phyloP scores from a whole-genome alignment of 257 asterid genomes.

The Nicotiana tomentosiformis region DNA sequence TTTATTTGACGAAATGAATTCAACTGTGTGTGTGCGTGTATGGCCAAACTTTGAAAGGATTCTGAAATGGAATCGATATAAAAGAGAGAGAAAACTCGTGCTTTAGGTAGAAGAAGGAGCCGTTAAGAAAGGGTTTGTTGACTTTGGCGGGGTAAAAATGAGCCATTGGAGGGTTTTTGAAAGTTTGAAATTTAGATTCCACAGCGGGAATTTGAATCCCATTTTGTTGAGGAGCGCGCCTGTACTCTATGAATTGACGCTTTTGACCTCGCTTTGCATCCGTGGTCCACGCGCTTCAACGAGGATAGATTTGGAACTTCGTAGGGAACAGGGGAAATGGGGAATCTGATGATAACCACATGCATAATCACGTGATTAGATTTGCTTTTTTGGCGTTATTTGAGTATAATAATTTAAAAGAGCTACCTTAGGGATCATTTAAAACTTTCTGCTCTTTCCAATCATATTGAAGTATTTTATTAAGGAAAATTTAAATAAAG shows the following conservation, averaged over 20 bases:
- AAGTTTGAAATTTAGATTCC: slow-evolving; percentile 56
- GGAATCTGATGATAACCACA: neutral
- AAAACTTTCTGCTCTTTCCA: neutral
- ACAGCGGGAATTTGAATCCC: slow-evolving; percentile 53
- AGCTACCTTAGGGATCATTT: neutral
- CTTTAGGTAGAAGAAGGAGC: slow-evolving; percentile 11
- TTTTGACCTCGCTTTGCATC: slow-evolving; percentile 4
- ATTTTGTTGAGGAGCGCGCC: slow-evolving; percentile 31
- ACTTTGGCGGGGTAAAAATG: slow-evolving; percentile 49
- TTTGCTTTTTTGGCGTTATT: neutral
- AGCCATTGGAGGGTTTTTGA: slow-evolving; percentile 54
- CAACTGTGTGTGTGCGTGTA: neutral
- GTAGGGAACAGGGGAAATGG: neutral
- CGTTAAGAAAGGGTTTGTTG: slow-evolving; percentile 38
- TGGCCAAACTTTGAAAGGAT: neutral
- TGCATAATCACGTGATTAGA: slow-evolving; percentile 6
- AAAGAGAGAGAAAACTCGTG: neutral
- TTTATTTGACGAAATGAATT: neutral
- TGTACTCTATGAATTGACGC: neutral
- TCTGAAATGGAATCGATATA: neutral
- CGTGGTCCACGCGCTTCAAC: neutral
- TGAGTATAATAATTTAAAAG: neutral
- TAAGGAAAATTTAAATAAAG: neutral
- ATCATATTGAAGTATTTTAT: neutral
- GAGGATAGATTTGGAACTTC: slow-evolving; percentile 4